Percentiles rank a stretch among this genome's conserved stretches.
These are phyloP conservation scores for Metschnikowia picachoensis DNA, from an alignment of 805 yeast species.

Conservation along the genomic window DNA sequence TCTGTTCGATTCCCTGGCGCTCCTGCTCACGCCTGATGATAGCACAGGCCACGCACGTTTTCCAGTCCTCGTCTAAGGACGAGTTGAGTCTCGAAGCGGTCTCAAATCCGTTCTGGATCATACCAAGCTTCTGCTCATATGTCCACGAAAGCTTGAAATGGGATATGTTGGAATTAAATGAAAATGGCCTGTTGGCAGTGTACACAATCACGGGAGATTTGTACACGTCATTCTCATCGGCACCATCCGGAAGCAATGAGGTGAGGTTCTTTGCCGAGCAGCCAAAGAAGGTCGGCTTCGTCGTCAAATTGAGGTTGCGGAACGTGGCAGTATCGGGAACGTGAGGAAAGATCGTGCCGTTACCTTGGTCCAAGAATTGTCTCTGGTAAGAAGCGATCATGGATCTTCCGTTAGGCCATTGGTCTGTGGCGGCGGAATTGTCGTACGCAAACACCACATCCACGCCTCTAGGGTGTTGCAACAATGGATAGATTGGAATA, in stretches of 20 bases:
- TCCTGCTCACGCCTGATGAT: conserved; percentile 75
- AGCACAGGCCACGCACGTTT: conserved; percentile 79
- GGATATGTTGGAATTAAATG: conserved; percentile 24
- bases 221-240: conserved; percentile 12
- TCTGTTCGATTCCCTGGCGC: conserved; percentile 55
- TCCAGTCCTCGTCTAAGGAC: conserved; percentile 65
- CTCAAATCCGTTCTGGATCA: conserved; percentile 28
- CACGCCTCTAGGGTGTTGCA: conserved; percentile 31
- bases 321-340: conserved; percentile 24
- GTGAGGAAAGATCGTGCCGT: conserved; percentile 24
- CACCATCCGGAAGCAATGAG: conserved; percentile 15
- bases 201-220: conserved; percentile 25
- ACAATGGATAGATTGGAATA: conserved; percentile 38
- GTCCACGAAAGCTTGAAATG: conserved; percentile 25
- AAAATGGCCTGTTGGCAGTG: conserved; percentile 29
- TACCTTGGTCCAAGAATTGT: conserved; percentile 24
- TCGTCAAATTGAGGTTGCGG: conserved; percentile 18
- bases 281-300: conserved; percentile 26
- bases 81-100: conserved; percentile 44
- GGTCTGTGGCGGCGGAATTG: conserved; percentile 29
- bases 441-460: conserved; percentile 42
- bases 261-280: conserved; percentile 24
- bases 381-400: conserved; percentile 32
- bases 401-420: conserved; percentile 42
- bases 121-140: conserved; percentile 20